Evolutionary conservation across 495 filamentous ascomycete species (phyloP), one percentile per base, ranked within the genome.

Genomic region (Penicillium herquei): DNA sequence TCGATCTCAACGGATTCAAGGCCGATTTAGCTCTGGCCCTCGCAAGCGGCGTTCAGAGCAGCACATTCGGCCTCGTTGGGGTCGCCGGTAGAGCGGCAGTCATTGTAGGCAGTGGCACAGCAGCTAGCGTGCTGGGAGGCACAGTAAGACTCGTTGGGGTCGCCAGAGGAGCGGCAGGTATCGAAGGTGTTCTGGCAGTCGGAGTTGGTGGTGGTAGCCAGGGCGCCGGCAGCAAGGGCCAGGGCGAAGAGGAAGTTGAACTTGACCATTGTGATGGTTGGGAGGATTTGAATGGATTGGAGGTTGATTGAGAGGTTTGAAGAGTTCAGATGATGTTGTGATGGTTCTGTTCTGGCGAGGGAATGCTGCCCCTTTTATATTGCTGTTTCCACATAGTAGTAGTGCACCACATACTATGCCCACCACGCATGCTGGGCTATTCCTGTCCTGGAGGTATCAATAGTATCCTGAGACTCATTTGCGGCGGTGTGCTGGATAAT

Each of bases 151-250:
- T 45, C 33, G 48, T 57, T 57, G 47, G 54, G 34, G 32, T 57
- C 54, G 12, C 18, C 17, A 31, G 12, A 14, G 42, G 9, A 12
- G 35, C 54, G 54, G 48, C 54, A 57, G 13, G 31, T n/a, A 41
- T 57, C 40, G 54, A 51, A 57, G 16, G 43, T 17, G 31, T 43
- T 52, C 49, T 57, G 54, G 54, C 54, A 57, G 16, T 52, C 32
- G 14, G 33, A 9, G 48, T 57, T 51, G 54, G 54, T 50, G 45
- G 46, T 56, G 37, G 54, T 46, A 21, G 30, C 13, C 26, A 51
- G 30, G 39, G 48, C 48, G 42, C 39, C 21, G 40, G 54, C 30
- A 14, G 48, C 40, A 14, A 51, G 32, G 18, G 48, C 48, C 48
- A 45, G 16, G 26, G 54, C 49, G 41, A 57, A 39, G 54, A 57